Evolutionary conservation across 1,284 basidiomycete genomes (phyloP).

Genomic region (Rhodotorula sp.): DNA sequence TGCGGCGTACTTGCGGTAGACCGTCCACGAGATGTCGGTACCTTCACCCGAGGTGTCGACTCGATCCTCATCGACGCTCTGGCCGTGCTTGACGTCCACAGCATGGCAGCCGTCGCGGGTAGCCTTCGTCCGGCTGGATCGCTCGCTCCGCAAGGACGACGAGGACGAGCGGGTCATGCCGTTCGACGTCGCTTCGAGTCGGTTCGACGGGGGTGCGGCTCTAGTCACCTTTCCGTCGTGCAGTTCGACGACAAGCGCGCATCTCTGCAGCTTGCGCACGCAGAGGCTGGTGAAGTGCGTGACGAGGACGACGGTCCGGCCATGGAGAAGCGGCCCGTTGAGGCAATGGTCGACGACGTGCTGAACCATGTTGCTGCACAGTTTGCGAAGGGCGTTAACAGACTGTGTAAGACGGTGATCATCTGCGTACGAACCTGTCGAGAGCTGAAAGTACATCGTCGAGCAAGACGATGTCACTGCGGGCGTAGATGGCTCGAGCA

Average conservation of each 20-base stretch:
- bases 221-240: slow-evolving; percentile 77
- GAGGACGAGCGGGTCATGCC: slow-evolving; percentile 47
- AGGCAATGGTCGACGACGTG: slow-evolving; percentile 73
- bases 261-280: slow-evolving; percentile 58
- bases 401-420: slow-evolving; percentile 45
- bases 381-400: slow-evolving; percentile 54
- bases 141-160: slow-evolving; percentile 47
- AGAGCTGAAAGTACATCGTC: slow-evolving; percentile 43
- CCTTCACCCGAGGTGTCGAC: slow-evolving; percentile 86
- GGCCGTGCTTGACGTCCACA: slow-evolving; percentile 20
- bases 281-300: slow-evolving; percentile 84
- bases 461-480: slow-evolving; percentile 37
- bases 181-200: slow-evolving; percentile 45
- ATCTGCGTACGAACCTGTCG: slow-evolving; percentile 25
- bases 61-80: slow-evolving; percentile 51
- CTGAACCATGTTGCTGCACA: slow-evolving; percentile 58
- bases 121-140: slow-evolving; percentile 40
- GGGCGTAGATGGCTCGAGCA: slow-evolving; percentile 80
- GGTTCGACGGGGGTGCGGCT: slow-evolving; percentile 66
- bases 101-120: slow-evolving; percentile 10
- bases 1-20: slow-evolving; percentile 76
- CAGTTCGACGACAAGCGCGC: slow-evolving; percentile 63
- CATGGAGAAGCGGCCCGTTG: slow-evolving; percentile 72
- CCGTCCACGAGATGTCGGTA: slow-evolving; percentile 64
- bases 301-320: slow-evolving; percentile 78